phyloP scores from a whole-genome alignment of 1,284 basidiomycete genomes.

The Marasmius sp. region DNA sequence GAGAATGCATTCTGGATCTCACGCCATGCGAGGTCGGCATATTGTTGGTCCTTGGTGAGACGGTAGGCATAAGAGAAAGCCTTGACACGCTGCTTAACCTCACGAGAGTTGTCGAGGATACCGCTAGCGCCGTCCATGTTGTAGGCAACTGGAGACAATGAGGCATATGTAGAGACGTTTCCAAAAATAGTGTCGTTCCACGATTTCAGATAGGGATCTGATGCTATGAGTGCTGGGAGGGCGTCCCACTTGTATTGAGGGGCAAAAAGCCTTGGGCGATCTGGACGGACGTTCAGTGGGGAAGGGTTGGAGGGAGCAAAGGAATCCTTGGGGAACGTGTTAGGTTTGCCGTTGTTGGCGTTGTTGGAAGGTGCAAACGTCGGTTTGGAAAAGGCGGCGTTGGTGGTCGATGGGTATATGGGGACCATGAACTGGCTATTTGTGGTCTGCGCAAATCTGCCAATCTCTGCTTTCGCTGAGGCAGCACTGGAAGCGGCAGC shows the following conservation, averaged over 20 bases:
- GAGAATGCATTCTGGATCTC: slow-evolving; percentile 52
- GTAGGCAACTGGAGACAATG: slow-evolving; percentile 65
- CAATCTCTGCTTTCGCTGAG: slow-evolving; percentile 26
- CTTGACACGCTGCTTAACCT: slow-evolving; percentile 90
- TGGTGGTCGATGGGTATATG: slow-evolving; percentile 59
- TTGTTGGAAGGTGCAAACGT: slow-evolving; percentile 60
- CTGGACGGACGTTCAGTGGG: slow-evolving; percentile 62
- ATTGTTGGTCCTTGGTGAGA: slow-evolving; percentile 86
- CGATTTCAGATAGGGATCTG: slow-evolving; percentile 80
- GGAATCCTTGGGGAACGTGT: slow-evolving; percentile 74
- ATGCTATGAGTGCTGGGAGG: slow-evolving; percentile 73
- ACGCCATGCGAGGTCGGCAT: slow-evolving; percentile 81
- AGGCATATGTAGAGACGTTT: slow-evolving; percentile 79
- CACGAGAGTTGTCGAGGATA: slow-evolving; percentile 89
- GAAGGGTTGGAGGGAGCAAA: slow-evolving; percentile 63
- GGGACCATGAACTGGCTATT: slow-evolving; percentile 40
- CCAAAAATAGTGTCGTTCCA: slow-evolving; percentile 93
- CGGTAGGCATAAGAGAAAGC: slow-evolving; percentile 90
- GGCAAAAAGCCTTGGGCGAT: slow-evolving; percentile 90
- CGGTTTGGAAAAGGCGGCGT: slow-evolving; percentile 75
- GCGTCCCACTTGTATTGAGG: slow-evolving; percentile 90
- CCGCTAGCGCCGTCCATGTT: slow-evolving; percentile 82
- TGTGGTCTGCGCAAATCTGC: slow-evolving; percentile 39
- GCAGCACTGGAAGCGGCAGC: slow-evolving; percentile 34
- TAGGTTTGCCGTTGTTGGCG: slow-evolving; percentile 28